Base-by-base conservation (phyloP, 169 alveolate genomes). In the Cryptosporidium felis region DNA sequence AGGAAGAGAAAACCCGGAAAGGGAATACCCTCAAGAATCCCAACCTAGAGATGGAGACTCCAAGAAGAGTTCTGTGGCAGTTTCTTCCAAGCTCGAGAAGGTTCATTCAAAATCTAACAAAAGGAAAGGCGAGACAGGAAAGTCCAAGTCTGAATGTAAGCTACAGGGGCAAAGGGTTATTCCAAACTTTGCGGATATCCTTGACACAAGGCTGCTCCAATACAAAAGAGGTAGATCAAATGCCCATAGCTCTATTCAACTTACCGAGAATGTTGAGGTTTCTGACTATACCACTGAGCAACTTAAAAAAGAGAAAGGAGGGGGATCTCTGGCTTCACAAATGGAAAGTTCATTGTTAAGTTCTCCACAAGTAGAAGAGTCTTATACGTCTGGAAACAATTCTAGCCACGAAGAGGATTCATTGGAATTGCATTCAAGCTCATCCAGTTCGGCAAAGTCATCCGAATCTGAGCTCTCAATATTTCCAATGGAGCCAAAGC, bases 191-290 rank as follows among this genome's bases (percentile, higher is more conserved):
- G 42, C 81, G 26, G 81, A 65, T 26, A 45, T 65, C 30, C n/a
- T 65, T 14, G 81, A 65, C 2, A 28, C 81, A 5, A 65, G 81
- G 21, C 36, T 65, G 23, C 44, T 44, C 32, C 30, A 65, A 5
- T 65, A 65, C 26, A 65, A 44, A 30, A 65, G 81, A 65, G 81
- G 81, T 46, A 65, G 81, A 6, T 65, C 81, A 10, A 65, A 65
- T 65, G 62, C 46, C 18, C 60, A 46, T 47, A 44, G 62, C 21
- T 65, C 81, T 4, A 65, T 65, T 65, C 81, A 65, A 42, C 47
- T 65, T 28, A 65, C 62, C n/a, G 81, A 65, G 34, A 65, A 65
- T 46, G 28, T 65, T 65, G 81, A 65, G 21, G 41, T 65, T 45
- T 65, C 81, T 21, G 81, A 65, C 28, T 65, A 65, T 23, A 65